A percentile compares a stretch with the other conserved stretches of the same genome.
Evolutionary conservation across 331 rosid species (phyloP).

Genomic region (Erythrophleum ivorense): DNA sequence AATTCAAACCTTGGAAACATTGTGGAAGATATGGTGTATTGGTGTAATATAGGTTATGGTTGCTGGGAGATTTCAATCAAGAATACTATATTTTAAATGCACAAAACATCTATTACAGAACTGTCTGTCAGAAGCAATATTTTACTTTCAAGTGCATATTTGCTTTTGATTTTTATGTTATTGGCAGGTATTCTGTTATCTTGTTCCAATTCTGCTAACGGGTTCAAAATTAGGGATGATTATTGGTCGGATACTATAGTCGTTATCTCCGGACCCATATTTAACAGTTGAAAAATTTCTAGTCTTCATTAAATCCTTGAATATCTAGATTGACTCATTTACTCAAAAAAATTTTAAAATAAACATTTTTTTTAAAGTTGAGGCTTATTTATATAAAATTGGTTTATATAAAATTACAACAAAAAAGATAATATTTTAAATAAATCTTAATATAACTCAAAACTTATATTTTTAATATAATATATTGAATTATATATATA

Average conservation of each 20-base stretch:
- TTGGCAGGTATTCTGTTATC: background rate
- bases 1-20: constrained; percentile 43
- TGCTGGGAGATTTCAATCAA: constrained; percentile 57
- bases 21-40: constrained; percentile 62
- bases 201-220: background rate
- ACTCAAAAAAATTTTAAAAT: background rate
- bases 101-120: constrained; percentile 49
- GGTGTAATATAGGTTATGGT: constrained; percentile 76
- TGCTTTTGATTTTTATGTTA: constrained; percentile 32
- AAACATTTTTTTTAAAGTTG: background rate
- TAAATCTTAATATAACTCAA: too few species aligned
- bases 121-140: constrained; percentile 49
- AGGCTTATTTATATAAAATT: background rate
- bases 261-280: too few species aligned
- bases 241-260: too few species aligned
- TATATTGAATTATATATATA: too few species aligned
- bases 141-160: constrained; percentile 49
- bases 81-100: constrained; percentile 58
- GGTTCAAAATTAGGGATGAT: too few species aligned
- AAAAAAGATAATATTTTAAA: too few species aligned
- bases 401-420: too few species aligned
- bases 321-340: background rate
- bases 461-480: too few species aligned
- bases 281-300: background rate
- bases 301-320: background rate